These are phyloP conservation scores for Tuber calosporum DNA, from an alignment of 495 filamentous ascomycete genomes.

Conservation along the genomic window DNA sequence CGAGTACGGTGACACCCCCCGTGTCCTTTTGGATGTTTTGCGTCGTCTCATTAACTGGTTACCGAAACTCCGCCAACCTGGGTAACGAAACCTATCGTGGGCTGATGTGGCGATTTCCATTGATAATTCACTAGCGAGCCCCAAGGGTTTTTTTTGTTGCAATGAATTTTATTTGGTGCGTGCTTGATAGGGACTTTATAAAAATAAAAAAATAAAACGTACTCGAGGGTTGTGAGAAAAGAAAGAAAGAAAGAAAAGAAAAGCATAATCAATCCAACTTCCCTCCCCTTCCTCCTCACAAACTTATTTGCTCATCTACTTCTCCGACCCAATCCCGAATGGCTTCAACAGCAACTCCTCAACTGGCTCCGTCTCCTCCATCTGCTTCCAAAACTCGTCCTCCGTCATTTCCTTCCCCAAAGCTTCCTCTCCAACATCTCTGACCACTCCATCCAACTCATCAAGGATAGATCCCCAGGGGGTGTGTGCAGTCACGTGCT, in stretches of 20 bases:
- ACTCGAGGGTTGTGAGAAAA: background rate
- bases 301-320: background rate
- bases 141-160: too few relatives aligned
- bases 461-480: background rate
- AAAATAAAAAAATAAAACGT: background rate
- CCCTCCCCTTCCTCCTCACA: background rate
- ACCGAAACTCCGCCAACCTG: too few relatives aligned
- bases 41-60: too few relatives aligned
- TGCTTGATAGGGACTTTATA: too few relatives aligned
- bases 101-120: too few relatives aligned
- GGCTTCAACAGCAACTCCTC: background rate
- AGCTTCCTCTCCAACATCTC: background rate
- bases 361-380: background rate
- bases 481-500: background rate
- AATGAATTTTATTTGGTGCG: too few relatives aligned
- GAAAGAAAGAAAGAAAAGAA: background rate
- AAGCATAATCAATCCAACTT: background rate
- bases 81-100: too few relatives aligned
- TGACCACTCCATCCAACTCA: background rate
- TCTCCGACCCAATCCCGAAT: background rate
- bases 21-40: too few relatives aligned
- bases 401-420: background rate
- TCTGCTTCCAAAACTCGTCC: background rate
- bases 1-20: too few relatives aligned
- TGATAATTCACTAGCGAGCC: too few relatives aligned